Evolutionary conservation across 2,329 filamentous ascomycete genomes (phyloP).

Genomic region (Talaromyces islandicus): DNA sequence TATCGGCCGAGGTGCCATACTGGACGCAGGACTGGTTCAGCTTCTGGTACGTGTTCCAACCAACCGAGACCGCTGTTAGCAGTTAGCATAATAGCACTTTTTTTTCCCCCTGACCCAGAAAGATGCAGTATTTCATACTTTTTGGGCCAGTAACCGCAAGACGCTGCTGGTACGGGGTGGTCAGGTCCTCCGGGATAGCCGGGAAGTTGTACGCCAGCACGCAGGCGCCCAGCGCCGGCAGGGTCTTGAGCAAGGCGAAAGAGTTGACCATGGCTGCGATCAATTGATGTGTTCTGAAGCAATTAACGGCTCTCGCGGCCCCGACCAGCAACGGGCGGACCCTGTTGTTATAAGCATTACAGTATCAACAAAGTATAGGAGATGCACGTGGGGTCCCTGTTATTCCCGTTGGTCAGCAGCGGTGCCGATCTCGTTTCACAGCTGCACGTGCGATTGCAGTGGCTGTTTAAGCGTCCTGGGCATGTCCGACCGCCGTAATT

Average conservation of each 20-base stretch:
- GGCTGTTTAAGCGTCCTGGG: not conserved
- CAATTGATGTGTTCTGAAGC: not conserved
- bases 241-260: conserved; percentile 13
- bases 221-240: conserved; percentile 22
- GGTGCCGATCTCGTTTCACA: not conserved
- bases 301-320: not conserved
- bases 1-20: conserved; percentile 42
- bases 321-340: not conserved
- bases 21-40: conserved; percentile 44
- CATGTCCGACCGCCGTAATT: not conserved
- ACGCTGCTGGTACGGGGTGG: conserved; percentile 51
- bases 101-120: too few species aligned
- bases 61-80: conserved; percentile 16
- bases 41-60: conserved; percentile 53
- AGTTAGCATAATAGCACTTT: conserved; percentile 44
- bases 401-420: not conserved
- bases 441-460: not conserved
- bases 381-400: not conserved
- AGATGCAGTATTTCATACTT: conserved; percentile 28
- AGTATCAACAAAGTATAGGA: too few species aligned
- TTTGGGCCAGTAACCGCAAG: conserved; percentile 46
- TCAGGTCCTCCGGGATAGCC: conserved; percentile 42
- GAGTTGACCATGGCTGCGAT: not conserved
- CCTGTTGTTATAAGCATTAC: too few species aligned
- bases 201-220: conserved; percentile 35